Evolutionary conservation across 2,329 filamentous ascomycete species (phyloP).

Genomic region (Aspergillus sp.): DNA sequence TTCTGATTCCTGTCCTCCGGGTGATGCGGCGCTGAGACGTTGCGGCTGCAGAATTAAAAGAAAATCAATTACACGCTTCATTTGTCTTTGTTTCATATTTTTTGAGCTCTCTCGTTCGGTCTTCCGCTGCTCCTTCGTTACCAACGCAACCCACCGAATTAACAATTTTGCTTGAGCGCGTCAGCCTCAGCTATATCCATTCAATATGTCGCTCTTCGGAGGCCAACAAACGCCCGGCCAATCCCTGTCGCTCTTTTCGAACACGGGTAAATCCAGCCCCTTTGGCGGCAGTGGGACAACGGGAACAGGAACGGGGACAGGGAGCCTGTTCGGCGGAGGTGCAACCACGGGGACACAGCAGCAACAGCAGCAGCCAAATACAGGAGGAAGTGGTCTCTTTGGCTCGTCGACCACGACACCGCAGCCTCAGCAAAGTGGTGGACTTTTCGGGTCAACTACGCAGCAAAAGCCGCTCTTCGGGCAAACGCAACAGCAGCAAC

Average conservation of each 20-base stretch:
- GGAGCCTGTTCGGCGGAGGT: constrained; percentile 20
- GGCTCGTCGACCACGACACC: constrained; percentile 21
- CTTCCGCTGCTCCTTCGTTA: background rate
- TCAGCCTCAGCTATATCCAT: no score
- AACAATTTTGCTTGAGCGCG: background rate
- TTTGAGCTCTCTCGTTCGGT: constrained; percentile 3
- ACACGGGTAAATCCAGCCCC: constrained; percentile 33
- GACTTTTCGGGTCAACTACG: constrained; percentile 36
- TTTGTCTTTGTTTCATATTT: constrained; percentile 1
- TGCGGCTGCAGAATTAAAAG: background rate
- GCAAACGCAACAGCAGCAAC: constrained; percentile 21
- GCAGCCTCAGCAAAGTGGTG: constrained; percentile 28
- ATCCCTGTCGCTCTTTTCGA: constrained; percentile 30
- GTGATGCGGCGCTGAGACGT: background rate
- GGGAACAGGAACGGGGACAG: constrained; percentile 7
- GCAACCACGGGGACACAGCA: background rate
- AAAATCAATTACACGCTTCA: background rate
- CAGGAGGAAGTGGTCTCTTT: constrained; percentile 24
- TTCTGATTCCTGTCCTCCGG: background rate
- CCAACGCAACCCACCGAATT: background rate
- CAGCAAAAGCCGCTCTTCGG: constrained; percentile 32
- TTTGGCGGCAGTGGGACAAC: constrained; percentile 34
- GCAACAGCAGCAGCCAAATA: constrained; percentile 22
- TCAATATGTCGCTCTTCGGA: constrained; percentile 42
- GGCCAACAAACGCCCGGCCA: constrained; percentile 24